A percentile compares a stretch with the other conserved stretches of the same genome.
Conservation (phyloP, 1,284 basidiomycete species). For the Cronartium quercuum region DNA sequence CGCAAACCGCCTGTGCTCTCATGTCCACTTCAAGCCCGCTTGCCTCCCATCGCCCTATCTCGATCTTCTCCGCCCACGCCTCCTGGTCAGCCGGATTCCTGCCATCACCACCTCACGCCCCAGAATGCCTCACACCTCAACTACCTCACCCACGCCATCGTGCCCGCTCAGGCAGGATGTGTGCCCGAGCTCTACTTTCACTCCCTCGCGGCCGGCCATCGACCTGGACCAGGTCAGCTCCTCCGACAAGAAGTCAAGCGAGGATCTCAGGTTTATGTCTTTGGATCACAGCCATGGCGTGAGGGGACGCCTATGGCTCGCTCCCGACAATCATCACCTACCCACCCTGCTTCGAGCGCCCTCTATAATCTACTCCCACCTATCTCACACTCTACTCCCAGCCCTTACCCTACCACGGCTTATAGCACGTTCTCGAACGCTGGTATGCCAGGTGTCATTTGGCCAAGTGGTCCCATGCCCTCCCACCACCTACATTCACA, state of each 20-base stretch:
- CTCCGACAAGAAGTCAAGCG: neutral
- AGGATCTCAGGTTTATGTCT: neutral
- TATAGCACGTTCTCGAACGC: conserved; percentile 18
- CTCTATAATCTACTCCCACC: neutral
- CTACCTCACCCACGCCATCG: neutral
- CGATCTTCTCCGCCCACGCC: neutral
- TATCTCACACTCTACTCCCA: neutral
- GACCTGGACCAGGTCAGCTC: neutral
- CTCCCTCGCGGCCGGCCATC: conserved; percentile 14
- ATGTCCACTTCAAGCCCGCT: neutral
- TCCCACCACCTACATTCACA: neutral
- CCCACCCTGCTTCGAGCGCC: neutral
- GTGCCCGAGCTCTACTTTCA: conserved; percentile 7
- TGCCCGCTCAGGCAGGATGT: neutral
- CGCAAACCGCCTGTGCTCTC: neutral
- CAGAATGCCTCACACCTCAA: neutral
- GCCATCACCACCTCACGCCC: neutral
- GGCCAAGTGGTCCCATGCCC: neutral
- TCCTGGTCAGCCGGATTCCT: neutral
- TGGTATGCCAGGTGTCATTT: conserved; percentile 10
- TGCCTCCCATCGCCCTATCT: neutral
- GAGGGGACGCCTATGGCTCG: neutral
- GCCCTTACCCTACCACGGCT: neutral
- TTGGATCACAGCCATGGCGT: neutral
- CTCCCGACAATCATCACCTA: neutral